Base-by-base conservation (phyloP, 2,329 filamentous ascomycete genomes). In the Diaporthe ilicicola region DNA sequence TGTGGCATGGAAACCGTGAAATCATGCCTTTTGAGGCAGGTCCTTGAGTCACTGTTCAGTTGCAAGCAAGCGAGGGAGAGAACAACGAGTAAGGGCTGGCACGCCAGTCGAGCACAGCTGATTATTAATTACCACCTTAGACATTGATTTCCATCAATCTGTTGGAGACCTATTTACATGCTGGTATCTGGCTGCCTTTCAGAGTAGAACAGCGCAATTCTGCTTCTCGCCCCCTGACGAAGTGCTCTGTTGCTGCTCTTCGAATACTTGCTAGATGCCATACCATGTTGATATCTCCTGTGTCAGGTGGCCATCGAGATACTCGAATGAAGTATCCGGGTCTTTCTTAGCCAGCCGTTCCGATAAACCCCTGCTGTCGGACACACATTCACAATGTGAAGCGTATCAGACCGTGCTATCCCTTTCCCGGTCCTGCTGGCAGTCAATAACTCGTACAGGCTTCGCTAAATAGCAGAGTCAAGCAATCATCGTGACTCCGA, bases 121-220 rank as follows among this genome's bases (percentile, higher is more conserved):
- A 70, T 70, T 72, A 72, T 61, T 37, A 50, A 72, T 72, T 70
- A 70, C 59, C 61, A 67, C 67, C 46, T 42, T 50, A 67, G 67
- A 59, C 61, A 67, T 67, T 70, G 51, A 37, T 70, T 59, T 50
- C 59, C 59, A 50, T 50, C 59, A 44, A 64, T 64, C 59, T 64
- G 64, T 67, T 67, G 34, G 64, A 53, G 51, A 55, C 51, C 42
- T 69, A 68, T 56, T 22, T 70, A 72, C 59, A 70, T 72, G 51
- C 69, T 64, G 37, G 55, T 59, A 72, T 59, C 71, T 42, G 67
- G 65, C 64, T 67, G 53, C 53, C 48, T 29, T 27, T 51, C 39
- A 44, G 56, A 54, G 39, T 51, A 59, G 51, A 66, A 24, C 32
- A 39, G 66, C 53, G 15, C 44, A n/a, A 39, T 46, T 37, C 32